phyloP scores from a whole-genome alignment of 441 rosid genomes.

The Erodium moschatum region DNA sequence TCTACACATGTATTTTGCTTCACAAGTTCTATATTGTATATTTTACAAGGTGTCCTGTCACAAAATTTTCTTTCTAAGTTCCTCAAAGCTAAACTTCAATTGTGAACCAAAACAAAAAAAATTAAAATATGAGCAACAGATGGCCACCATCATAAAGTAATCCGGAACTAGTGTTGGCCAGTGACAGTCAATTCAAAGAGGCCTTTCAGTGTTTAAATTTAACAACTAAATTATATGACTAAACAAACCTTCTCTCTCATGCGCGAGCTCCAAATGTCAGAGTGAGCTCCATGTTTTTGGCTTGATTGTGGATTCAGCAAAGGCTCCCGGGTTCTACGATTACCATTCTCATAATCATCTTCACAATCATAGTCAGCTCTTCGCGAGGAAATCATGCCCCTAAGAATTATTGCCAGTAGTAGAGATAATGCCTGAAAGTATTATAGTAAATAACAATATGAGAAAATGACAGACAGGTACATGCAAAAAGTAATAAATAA shows the following conservation, averaged over 20 bases:
- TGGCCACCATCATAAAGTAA: neutral
- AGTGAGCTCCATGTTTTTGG: constrained; percentile 42
- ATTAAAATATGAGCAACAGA: neutral
- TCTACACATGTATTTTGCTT: neutral
- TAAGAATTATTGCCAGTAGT: constrained; percentile 56
- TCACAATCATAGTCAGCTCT: constrained; percentile 41
- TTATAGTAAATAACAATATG: constrained; percentile 4
- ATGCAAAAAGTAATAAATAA: neutral
- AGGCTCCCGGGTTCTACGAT: constrained; percentile 42
- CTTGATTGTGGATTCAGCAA: constrained; percentile 11
- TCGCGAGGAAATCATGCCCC: constrained; percentile 55
- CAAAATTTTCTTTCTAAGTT: neutral
- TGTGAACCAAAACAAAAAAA: neutral
- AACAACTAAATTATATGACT: constrained; percentile 1
- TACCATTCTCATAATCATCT: constrained; percentile 52
- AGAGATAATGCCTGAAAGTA: constrained; percentile 55
- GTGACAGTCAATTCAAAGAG: neutral
- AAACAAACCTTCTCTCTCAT: constrained; percentile 64
- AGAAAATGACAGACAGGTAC: constrained; percentile 14
- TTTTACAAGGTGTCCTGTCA: neutral
- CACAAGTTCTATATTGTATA: no score
- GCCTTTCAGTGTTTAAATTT: neutral
- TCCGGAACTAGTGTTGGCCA: neutral
- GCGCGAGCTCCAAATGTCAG: constrained; percentile 60
- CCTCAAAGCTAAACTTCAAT: neutral